Evolutionary conservation across 2,329 filamentous ascomycete genomes (phyloP).

Genomic region (Fulvia fulva): DNA sequence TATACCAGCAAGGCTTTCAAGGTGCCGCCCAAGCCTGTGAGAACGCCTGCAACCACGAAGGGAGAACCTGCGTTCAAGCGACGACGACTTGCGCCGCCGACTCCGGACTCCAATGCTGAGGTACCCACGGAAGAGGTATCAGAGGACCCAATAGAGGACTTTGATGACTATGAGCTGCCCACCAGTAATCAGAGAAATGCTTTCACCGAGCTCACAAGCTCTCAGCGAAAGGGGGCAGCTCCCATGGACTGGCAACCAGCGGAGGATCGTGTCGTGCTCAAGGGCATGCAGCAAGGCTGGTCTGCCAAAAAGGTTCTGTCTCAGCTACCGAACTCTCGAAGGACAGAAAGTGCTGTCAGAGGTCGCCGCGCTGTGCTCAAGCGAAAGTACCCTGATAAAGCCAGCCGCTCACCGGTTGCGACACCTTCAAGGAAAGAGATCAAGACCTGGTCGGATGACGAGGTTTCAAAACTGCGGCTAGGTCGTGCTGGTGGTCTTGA

Average conservation of each 20-base stretch:
- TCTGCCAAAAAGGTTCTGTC: background rate
- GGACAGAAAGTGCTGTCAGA: background rate
- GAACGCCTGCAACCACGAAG: background rate
- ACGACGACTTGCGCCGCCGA: background rate
- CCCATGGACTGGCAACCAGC: background rate
- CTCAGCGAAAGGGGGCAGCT: background rate
- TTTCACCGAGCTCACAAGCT: background rate
- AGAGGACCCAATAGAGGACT: background rate
- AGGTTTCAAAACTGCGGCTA: background rate
- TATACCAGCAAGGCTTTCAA: background rate
- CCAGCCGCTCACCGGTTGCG: background rate
- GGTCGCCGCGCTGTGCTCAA: background rate
- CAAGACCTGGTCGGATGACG: background rate
- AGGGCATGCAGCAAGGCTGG: conserved; percentile 1
- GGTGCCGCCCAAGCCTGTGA: background rate
- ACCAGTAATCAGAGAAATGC: background rate
- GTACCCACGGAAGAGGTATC: background rate
- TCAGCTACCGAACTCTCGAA: background rate
- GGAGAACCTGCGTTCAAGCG: background rate
- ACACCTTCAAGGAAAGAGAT: background rate
- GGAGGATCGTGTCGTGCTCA: background rate
- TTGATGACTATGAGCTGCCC: background rate
- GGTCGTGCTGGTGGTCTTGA: background rate
- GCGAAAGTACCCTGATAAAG: background rate
- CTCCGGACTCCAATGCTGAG: background rate